A percentile compares a stretch with the other conserved stretches of the same genome.
Evolutionary conservation across 176 grass and related monocot genomes (phyloP).

Genomic region (Aegilops umbellulata): DNA sequence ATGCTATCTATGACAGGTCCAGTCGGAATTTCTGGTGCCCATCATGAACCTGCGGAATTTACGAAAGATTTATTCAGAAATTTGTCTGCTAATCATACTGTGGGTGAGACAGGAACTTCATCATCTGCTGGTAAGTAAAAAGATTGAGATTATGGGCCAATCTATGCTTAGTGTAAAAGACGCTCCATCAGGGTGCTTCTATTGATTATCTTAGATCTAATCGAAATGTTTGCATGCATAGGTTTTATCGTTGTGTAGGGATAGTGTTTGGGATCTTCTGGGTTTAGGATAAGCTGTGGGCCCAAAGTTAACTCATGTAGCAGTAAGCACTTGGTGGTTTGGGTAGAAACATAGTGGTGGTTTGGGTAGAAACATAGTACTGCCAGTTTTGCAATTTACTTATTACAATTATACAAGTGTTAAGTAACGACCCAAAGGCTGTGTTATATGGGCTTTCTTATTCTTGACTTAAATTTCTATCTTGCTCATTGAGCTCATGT

Average conservation of each 20-base stretch:
- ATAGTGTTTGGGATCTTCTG: background rate
- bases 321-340: conserved; percentile 1
- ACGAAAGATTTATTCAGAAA: background rate
- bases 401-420: background rate
- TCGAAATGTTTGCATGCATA: background rate
- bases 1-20: conserved; percentile 31
- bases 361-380: background rate
- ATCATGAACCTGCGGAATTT: conserved; percentile 1
- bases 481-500: background rate
- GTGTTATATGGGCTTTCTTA: background rate
- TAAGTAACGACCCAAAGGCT: background rate
- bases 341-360: background rate
- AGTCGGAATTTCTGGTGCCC: background rate
- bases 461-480: background rate
- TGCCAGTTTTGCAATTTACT: background rate
- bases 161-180: background rate
- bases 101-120: conserved; percentile 10
- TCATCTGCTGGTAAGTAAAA: conserved; percentile 34
- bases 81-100: conserved; percentile 11
- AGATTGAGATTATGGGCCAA: background rate
- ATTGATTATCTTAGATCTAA: background rate
- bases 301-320: background rate
- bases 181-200: background rate
- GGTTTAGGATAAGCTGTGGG: background rate
- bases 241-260: background rate